Percentiles rank a stretch among this genome's conserved stretches.
Conservation (phyloP, 768 basidiomycete species). For the Porphyrellus cyaneotinctus region DNA sequence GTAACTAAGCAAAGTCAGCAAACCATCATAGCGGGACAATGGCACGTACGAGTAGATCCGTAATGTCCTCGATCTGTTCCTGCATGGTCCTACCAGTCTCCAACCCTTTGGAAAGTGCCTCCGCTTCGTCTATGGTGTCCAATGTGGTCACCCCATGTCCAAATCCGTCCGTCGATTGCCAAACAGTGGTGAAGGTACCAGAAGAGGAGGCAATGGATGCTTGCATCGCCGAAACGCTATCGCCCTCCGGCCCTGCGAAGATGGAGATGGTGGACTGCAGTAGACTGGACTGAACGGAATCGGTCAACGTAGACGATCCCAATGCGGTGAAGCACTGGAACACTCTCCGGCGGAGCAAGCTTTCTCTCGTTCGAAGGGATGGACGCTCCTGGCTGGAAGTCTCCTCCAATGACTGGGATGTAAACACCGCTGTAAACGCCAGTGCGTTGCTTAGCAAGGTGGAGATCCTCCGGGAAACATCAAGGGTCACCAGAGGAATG, state of each 20-base stretch:
- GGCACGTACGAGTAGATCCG: conserved; percentile 67
- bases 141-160: conserved; percentile 85
- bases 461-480: conserved; percentile 85
- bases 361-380: conserved; percentile 72
- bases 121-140: conserved; percentile 43
- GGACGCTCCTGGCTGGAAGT: conserved; percentile 42
- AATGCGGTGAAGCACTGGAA: conserved; percentile 87
- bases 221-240: conserved; percentile 79
- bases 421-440: conserved; percentile 83
- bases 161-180: conserved; percentile 86
- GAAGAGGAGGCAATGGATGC: conserved; percentile 86
- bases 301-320: conserved; percentile 74
- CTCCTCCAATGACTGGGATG: conserved; percentile 68
- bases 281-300: conserved; percentile 75
- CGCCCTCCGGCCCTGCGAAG: conserved; percentile 85
- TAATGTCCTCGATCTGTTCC: conserved; percentile 75
- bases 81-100: conserved; percentile 52
- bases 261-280: conserved; percentile 77
- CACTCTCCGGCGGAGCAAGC: conserved; percentile 76
- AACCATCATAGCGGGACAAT: neutral
- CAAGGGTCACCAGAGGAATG: conserved; percentile 75
- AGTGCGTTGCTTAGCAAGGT: conserved; percentile 86
- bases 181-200: conserved; percentile 79
- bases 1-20: conserved; percentile 26
- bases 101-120: conserved; percentile 16